Conservation (phyloP, 768 basidiomycete species). For the Mycena floridula region DNA sequence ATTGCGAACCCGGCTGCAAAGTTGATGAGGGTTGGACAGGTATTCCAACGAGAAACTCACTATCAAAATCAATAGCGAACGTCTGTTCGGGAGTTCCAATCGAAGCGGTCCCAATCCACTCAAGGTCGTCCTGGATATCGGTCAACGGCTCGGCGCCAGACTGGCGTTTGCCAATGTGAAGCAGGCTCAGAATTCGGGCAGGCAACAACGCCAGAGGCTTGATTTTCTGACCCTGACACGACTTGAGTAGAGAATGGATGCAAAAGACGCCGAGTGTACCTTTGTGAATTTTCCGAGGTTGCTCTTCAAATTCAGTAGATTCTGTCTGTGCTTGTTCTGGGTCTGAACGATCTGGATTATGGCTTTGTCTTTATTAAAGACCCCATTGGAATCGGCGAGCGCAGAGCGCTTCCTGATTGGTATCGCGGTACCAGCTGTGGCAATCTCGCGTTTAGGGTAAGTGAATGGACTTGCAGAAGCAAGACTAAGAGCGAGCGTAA, state of each 20-base stretch:
- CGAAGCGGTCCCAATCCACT: conserved; percentile 35
- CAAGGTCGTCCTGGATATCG: conserved; percentile 26
- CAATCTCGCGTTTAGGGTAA: too few relatives aligned
- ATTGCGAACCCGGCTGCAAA: too few relatives aligned
- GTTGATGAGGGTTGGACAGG: too few relatives aligned
- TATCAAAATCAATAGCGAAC: conserved; percentile 38
- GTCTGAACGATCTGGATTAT: conserved; percentile 7
- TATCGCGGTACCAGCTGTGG: too few relatives aligned
- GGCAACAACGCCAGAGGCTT: conserved; percentile 18
- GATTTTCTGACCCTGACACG: conserved; percentile 21
- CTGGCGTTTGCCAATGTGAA: conserved; percentile 27
- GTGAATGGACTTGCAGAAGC: too few relatives aligned
- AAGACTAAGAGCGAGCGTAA: too few relatives aligned
- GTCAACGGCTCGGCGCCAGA: conserved; percentile 25
- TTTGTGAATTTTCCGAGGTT: conserved; percentile 18
- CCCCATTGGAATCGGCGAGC: too few relatives aligned
- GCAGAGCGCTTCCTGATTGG: too few relatives aligned
- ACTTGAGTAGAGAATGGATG: not conserved
- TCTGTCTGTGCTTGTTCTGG: conserved; percentile 29
- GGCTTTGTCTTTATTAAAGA: conserved; percentile 12
- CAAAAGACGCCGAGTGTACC: conserved; percentile 1
- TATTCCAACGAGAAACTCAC: conserved; percentile 16
- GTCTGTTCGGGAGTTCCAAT: conserved; percentile 31
- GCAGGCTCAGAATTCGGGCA: conserved; percentile 8
- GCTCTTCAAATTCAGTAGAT: conserved; percentile 27